Base-by-base conservation (phyloP, 768 basidiomycete genomes). In the Antrodiella citrinella region DNA sequence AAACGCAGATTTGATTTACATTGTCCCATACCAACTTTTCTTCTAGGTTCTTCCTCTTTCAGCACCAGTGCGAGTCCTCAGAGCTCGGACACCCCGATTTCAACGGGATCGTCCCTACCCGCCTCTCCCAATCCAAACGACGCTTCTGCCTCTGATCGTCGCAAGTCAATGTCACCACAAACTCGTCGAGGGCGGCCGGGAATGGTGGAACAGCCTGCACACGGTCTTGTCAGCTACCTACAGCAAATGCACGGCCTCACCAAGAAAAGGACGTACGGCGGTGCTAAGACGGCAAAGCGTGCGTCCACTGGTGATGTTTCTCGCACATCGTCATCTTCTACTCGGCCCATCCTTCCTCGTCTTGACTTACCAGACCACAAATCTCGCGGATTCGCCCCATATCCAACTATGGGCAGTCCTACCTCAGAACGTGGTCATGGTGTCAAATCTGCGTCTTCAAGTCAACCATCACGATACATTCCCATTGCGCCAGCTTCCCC, bases 211-310 rank as follows among this genome's bases (percentile, higher is more conserved):
- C 59, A 58, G 30, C 58, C 61, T 4, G 64, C 65, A 19, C 57
- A 68, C 2, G 81, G 72, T 50, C 67, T 86, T 0, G 84, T 86
- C 44, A 70, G 67, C 20, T 80, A 79, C 20, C 69, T 85, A 13
- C 80, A 85, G 62, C 78, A 81, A 57, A 73, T 78, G 26, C 83
- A 86, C 50, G 84, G 84, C 2, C 58, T 86, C 44, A 82, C 80
- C 5, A 83, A 84, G 67, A 85, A 84, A 66, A 54, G 61, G 48
- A 60, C 49, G 47, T 56, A 57, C 30, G 54, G 54, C 0, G 39
- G 50, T 2, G 19, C 7, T 10, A 63, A 61, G 48, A 53, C 49
- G 2, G 45, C 45, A 35, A 56, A 30, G 45, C 49, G 49, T 19
- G 22, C 23, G 4, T 22, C 52, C 1, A 23, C 46, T 5, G 18